phyloP scores from a whole-genome alignment of 176 grass and related monocot genomes.

The Oryza longistaminata region DNA sequence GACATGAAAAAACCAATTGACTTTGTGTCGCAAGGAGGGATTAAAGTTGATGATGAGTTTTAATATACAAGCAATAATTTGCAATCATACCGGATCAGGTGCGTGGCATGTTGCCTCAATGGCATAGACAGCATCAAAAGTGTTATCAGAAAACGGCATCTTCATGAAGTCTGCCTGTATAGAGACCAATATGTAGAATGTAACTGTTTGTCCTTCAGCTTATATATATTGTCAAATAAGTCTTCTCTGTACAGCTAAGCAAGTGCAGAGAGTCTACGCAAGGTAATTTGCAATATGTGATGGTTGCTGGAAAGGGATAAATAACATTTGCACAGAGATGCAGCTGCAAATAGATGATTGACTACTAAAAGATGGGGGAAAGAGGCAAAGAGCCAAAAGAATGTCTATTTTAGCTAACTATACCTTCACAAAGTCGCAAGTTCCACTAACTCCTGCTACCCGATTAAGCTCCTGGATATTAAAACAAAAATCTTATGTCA shows the following conservation, averaged over 20 bases:
- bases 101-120: slow-evolving; percentile 84
- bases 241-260: neutral
- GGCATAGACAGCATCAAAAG: slow-evolving; percentile 64
- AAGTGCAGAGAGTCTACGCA: neutral
- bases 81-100: slow-evolving; percentile 55
- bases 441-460: slow-evolving; percentile 60
- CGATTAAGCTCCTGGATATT: slow-evolving; percentile 71
- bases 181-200: slow-evolving; percentile 27
- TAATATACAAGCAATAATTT: neutral
- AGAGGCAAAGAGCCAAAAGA: neutral
- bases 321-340: slow-evolving; percentile 2
- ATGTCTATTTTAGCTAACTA: neutral
- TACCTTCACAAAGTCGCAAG: slow-evolving; percentile 96
- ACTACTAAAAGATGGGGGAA: neutral
- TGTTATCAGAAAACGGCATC: slow-evolving; percentile 71
- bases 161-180: slow-evolving; percentile 87
- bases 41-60: slow-evolving; percentile 8
- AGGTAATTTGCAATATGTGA: neutral
- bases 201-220: slow-evolving; percentile 8
- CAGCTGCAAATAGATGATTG: slow-evolving; percentile 1
- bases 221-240: neutral
- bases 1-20: slow-evolving; percentile 31
- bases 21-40: neutral
- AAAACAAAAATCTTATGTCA: slow-evolving; percentile 4
- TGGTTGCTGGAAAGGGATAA: neutral